A percentile compares a stretch with the other conserved stretches of the same genome.
phyloP scores from a whole-genome alignment of 352 stramenopile genomes.

The Halophytophthora polymorphica region DNA sequence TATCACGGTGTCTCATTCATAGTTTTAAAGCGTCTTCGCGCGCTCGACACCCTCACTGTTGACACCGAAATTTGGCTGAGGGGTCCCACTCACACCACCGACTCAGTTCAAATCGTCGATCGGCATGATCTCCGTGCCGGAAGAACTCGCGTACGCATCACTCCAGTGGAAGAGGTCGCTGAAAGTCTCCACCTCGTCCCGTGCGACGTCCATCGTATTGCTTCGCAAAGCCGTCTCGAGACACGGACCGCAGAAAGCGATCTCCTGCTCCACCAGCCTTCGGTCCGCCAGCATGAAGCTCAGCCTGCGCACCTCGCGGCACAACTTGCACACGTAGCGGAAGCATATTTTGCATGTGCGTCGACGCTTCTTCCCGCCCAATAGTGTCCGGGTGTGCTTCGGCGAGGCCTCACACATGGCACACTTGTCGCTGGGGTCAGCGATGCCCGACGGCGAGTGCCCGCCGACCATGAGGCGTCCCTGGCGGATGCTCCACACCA shows the following conservation, averaged over 20 bases:
- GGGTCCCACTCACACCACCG: not conserved
- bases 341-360: constrained; percentile 35
- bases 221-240: constrained; percentile 12
- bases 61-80: too few relatives aligned
- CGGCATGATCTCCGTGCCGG: constrained; percentile 17
- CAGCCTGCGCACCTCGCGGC: constrained; percentile 31
- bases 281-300: constrained; percentile 24
- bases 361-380: constrained; percentile 16
- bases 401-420: constrained; percentile 12
- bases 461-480: constrained; percentile 6
- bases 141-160: constrained; percentile 26
- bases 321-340: constrained; percentile 34
- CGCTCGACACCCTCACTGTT: too few relatives aligned
- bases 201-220: constrained; percentile 15
- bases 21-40: too few relatives aligned
- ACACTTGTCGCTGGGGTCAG: constrained; percentile 13
- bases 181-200: constrained; percentile 18
- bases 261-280: constrained; percentile 23
- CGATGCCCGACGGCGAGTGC: constrained; percentile 1
- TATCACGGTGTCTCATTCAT: too few relatives aligned
- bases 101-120: constrained; percentile 23
- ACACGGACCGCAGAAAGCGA: constrained; percentile 21
- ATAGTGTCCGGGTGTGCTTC: constrained; percentile 1
- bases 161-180: constrained; percentile 22
- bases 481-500: constrained; percentile 26